Evolutionary conservation across 177 flowering plant genomes (phyloP).

Genomic region (Telopea speciosissima): DNA sequence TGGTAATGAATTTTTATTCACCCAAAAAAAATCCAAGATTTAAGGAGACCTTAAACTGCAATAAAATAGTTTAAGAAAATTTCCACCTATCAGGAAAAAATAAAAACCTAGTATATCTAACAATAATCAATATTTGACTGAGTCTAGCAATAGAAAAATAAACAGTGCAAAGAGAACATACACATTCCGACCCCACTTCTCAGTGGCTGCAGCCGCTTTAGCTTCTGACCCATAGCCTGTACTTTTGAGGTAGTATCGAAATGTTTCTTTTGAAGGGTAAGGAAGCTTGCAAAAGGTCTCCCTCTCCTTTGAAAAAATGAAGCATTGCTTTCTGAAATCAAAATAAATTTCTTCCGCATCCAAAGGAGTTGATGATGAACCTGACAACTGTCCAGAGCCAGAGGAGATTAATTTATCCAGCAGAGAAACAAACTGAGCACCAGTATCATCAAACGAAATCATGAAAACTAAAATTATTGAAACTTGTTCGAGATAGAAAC

Average conservation of each 20-base stretch:
- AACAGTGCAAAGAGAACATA: constrained; percentile 32
- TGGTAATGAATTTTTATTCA: no score
- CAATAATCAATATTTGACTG: not conserved
- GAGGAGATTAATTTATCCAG: not conserved
- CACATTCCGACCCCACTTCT: constrained; percentile 98
- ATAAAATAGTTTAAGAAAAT: no score
- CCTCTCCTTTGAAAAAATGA: constrained; percentile 70
- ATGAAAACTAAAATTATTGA: not conserved
- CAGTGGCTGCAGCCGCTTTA: constrained; percentile 63
- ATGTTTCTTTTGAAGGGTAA: constrained; percentile 80
- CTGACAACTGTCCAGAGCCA: constrained; percentile 32
- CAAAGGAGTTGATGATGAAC: constrained; percentile 36
- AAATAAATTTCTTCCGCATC: constrained; percentile 77
- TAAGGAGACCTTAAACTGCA: no score
- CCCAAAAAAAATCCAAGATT: no score
- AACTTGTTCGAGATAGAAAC: constrained; percentile 34
- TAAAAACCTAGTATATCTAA: not conserved
- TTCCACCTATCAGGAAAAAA: no score
- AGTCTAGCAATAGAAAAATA: not conserved
- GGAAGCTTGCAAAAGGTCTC: constrained; percentile 78
- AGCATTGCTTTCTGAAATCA: constrained; percentile 90
- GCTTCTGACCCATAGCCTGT: constrained; percentile 91
- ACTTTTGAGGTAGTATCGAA: constrained; percentile 70
- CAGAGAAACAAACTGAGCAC: not conserved
- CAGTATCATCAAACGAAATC: not conserved